Base-by-base conservation (phyloP, 2,329 filamentous ascomycete genomes). In the Escovopsis weberi region DNA sequence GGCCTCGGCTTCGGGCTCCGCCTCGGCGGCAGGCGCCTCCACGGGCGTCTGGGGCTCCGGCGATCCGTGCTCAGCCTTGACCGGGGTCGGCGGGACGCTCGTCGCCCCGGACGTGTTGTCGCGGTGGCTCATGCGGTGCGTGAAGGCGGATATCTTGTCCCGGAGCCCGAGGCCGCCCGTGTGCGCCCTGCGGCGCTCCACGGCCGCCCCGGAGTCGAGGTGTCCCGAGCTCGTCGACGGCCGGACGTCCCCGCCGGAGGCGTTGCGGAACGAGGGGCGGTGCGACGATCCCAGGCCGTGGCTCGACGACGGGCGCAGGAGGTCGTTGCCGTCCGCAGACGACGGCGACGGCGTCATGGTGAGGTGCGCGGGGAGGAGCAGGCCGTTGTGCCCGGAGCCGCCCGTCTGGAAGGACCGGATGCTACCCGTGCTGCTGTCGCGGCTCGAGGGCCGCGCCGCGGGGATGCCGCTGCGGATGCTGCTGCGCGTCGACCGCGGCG, bases 361-460 rank as follows among this genome's bases (percentile, higher is more conserved):
- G 19, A 68, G 51, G 38, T 62, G 66, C n/a, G 59, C 53, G 4
- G 67, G 66, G 2, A 66, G 51, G 26, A 53, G 50, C 8, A 32
- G 28, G 3, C 50, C 49, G 6, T 48, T 50, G 10, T 48, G 52
- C 10, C 47, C 53, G 10, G 58, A 53, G 8, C 53, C 55, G 23
- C 59, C 56, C 5, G 58, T 61, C 37, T 54, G 55, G 45, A 64
- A 60, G 0, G 70, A 74, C 19, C 59, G 62, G 26, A 60, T 57
- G 47, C 66, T 70, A 9, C 69, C 66, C 12, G 70, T 55, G 51
- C 72, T 76, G 42, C 72, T 74, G 53, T 70, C 70, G 40, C 71
- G 63, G 50, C 72, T 75, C 18, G 59, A 56, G 6, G 68, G 64
- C 10, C 64, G 62, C 15, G 64, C 64, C 1, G 57, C 58, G 1